Evolutionary conservation across 495 filamentous ascomycete species (phyloP).

Genomic region (Trichoderma orchidacearum): DNA sequence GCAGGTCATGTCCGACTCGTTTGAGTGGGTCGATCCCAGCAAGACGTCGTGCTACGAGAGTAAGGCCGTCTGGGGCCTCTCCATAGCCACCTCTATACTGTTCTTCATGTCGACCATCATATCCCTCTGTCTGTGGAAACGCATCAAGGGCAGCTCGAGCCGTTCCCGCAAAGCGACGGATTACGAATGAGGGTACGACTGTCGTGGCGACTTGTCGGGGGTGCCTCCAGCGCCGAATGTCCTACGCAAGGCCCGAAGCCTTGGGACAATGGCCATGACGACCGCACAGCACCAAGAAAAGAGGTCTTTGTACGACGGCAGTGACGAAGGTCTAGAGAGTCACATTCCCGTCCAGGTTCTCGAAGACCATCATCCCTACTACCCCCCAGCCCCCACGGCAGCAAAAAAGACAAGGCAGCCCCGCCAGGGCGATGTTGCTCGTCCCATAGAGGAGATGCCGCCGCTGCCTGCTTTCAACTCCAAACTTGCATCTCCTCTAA

Average conservation of each 20-base stretch:
- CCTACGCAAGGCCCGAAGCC: slow-evolving; percentile 1
- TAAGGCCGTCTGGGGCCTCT: slow-evolving; percentile 81
- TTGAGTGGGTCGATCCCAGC: slow-evolving; percentile 19
- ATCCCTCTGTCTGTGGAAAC: slow-evolving; percentile 43
- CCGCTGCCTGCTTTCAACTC: neutral
- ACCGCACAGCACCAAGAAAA: neutral
- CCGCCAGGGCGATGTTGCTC: neutral
- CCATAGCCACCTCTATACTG: slow-evolving; percentile 68
- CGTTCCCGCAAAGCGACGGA: slow-evolving; percentile 14
- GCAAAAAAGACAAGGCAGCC: neutral
- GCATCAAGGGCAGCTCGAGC: slow-evolving; percentile 6
- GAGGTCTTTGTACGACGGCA: neutral
- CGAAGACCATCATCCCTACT: neutral
- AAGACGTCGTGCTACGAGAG: slow-evolving; percentile 68
- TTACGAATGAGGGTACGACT: slow-evolving; percentile 12
- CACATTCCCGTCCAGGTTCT: neutral
- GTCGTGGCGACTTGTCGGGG: neutral
- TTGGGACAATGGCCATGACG: slow-evolving; percentile 3
- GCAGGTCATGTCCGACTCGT: slow-evolving; percentile 4
- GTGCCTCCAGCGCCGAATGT: neutral
- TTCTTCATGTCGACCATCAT: slow-evolving; percentile 53
- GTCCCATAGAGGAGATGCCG: neutral
- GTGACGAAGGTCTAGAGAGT: neutral
- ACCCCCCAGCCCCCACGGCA: slow-evolving; percentile 1
- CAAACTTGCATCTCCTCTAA: neutral